phyloP scores from a whole-genome alignment of 495 filamentous ascomycete species.

The Aspergillus sclerotiicarbonarius region DNA sequence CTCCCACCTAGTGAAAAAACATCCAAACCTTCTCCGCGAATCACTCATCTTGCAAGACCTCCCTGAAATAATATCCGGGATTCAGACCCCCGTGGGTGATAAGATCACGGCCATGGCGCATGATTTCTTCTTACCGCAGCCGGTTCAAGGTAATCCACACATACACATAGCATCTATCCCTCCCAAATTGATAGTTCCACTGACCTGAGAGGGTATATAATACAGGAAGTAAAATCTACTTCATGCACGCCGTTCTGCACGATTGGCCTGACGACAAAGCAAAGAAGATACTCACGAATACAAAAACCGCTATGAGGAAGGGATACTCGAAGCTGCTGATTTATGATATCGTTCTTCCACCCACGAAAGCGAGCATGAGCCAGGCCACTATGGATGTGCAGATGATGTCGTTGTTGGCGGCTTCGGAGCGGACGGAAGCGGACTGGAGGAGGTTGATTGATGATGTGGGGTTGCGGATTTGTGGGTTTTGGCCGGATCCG shows the following conservation, averaged over 20 bases:
- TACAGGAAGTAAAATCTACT: conserved; percentile 40
- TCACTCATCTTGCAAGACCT: conserved; percentile 53
- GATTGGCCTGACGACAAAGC: conserved; percentile 40
- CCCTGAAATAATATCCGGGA: conserved; percentile 37
- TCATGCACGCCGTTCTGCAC: conserved; percentile 46
- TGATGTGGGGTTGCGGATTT: conserved; percentile 39
- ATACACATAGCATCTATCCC: too few relatives aligned
- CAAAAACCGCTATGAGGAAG: conserved; percentile 36
- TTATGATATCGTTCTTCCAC: conserved; percentile 43
- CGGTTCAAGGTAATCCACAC: conserved; percentile 38
- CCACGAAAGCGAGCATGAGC: conserved; percentile 25
- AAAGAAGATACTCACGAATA: conserved; percentile 22
- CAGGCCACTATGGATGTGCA: conserved; percentile 35
- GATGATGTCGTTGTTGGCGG: conserved; percentile 36
- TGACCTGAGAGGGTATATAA: too few relatives aligned
- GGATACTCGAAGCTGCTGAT: conserved; percentile 48
- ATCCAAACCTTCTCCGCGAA: conserved; percentile 33
- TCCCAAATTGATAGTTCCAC: too few relatives aligned
- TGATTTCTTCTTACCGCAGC: conserved; percentile 51
- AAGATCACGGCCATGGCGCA: conserved; percentile 46
- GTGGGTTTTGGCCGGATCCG: conserved; percentile 39
- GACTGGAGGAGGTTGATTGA: conserved; percentile 40
- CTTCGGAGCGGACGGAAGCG: conserved; percentile 33
- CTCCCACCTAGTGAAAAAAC: conserved; percentile 36
- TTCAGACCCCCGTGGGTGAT: conserved; percentile 29